Conservation (phyloP, 768 basidiomycete species). For the Cyclocybe aegerita region DNA sequence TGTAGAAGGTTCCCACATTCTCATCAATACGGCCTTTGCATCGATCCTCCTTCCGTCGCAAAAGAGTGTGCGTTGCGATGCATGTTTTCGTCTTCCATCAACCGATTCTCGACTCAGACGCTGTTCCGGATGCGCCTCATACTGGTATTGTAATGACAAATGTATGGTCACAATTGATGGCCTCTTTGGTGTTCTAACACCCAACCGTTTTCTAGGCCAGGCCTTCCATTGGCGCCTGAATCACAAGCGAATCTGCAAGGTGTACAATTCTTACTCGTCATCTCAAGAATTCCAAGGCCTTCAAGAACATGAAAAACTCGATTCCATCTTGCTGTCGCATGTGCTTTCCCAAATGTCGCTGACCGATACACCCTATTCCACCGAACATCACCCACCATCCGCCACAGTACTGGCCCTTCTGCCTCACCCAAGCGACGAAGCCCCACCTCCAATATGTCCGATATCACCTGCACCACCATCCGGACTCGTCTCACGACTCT, state of each 20-base stretch:
- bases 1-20: slow-evolving; percentile 46
- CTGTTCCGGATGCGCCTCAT: slow-evolving; percentile 67
- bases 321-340: slow-evolving; percentile 65
- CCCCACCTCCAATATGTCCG: slow-evolving; percentile 30
- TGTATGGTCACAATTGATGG: slow-evolving; percentile 57
- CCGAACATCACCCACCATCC: slow-evolving; percentile 9
- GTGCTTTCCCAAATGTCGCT: slow-evolving; percentile 44
- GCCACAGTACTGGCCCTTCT: slow-evolving; percentile 20
- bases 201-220: slow-evolving; percentile 51
- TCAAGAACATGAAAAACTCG: slow-evolving; percentile 51
- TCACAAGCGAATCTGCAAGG: slow-evolving; percentile 72
- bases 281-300: slow-evolving; percentile 50
- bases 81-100: slow-evolving; percentile 45
- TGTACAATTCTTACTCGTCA: slow-evolving; percentile 43
- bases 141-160: slow-evolving; percentile 68
- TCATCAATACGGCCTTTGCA: slow-evolving; percentile 44
- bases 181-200: slow-evolving; percentile 3
- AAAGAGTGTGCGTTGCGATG: slow-evolving; percentile 69
- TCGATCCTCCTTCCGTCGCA: slow-evolving; percentile 50
- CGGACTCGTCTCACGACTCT: slow-evolving; percentile 34
- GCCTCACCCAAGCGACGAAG: slow-evolving; percentile 33
- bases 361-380: slow-evolving; percentile 15
- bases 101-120: slow-evolving; percentile 38
- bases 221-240: slow-evolving; percentile 60
- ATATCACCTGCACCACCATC: slow-evolving; percentile 25